Percentiles rank a stretch among this genome's conserved stretches.
phyloP scores from a whole-genome alignment of 345 rosid genomes.

The Populus simonii region DNA sequence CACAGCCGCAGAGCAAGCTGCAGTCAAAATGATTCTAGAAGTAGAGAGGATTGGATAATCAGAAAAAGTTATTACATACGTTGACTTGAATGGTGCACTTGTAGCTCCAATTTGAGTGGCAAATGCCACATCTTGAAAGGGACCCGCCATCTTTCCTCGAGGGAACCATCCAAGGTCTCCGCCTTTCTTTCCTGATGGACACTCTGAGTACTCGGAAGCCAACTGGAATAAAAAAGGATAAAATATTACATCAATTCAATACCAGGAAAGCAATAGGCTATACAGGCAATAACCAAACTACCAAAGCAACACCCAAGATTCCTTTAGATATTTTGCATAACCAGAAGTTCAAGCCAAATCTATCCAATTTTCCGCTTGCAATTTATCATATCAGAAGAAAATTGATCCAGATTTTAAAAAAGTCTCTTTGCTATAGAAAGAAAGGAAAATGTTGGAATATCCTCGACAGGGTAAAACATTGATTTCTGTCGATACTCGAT shows the following conservation, averaged over 20 bases:
- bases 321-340: background rate
- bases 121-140: conserved; percentile 92
- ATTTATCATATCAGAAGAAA: background rate
- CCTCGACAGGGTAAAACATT: background rate
- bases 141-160: conserved; percentile 96
- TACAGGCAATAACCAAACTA: background rate
- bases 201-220: conserved; percentile 93
- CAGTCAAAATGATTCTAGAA: background rate
- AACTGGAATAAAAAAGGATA: conserved; percentile 34
- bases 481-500: background rate
- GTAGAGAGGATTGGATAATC: background rate
- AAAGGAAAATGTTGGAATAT: background rate
- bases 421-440: background rate
- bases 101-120: conserved; percentile 79
- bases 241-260: background rate
- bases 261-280: background rate
- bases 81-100: conserved; percentile 92
- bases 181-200: conserved; percentile 96
- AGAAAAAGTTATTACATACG: conserved; percentile 36
- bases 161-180: conserved; percentile 99
- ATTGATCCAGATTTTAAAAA: background rate
- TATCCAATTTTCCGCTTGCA: background rate
- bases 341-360: background rate
- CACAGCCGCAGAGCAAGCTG: background rate
- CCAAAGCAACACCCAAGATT: background rate